Percentiles rank a stretch among this genome's conserved stretches.
Conservation (phyloP, 140 eudicot species). For the Oenanthe javanica region DNA sequence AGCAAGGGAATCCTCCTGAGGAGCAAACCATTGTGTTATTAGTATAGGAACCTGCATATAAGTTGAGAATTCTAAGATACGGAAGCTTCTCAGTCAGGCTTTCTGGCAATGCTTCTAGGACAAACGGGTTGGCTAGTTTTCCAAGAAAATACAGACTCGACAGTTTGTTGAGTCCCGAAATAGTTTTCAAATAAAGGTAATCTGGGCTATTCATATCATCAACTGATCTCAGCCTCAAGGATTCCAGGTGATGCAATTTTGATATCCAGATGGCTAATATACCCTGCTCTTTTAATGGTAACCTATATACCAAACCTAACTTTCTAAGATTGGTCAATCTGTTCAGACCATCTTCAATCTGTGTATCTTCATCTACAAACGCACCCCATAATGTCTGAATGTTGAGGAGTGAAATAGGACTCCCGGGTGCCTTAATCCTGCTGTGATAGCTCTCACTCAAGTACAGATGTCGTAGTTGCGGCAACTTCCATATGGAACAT, state of each 20-base stretch:
- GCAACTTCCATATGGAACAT: slow-evolving; percentile 14
- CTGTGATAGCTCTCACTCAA: slow-evolving; percentile 16
- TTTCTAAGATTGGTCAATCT: slow-evolving; percentile 9
- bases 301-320: slow-evolving; percentile 14
- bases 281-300: background rate
- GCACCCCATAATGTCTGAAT: slow-evolving; percentile 21
- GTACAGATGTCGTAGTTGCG: slow-evolving; percentile 12
- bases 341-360: slow-evolving; percentile 4
- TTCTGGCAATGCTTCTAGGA: slow-evolving; percentile 3
- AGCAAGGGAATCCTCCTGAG: slow-evolving; percentile 13
- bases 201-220: slow-evolving; percentile 11
- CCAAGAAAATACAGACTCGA: slow-evolving; percentile 13
- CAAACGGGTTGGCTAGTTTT: slow-evolving; percentile 1
- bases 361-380: slow-evolving; percentile 17
- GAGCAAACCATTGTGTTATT: background rate
- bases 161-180: slow-evolving; percentile 9
- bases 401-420: background rate
- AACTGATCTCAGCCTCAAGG: slow-evolving; percentile 17
- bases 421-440: slow-evolving; percentile 3
- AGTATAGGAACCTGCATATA: background rate
- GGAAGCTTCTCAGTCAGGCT: slow-evolving; percentile 9
- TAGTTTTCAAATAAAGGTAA: slow-evolving; percentile 1
- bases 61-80: slow-evolving; percentile 7
- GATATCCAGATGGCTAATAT: slow-evolving; percentile 7
- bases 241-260: slow-evolving; percentile 9